These are phyloP conservation scores for Penicillium digitatum DNA, from an alignment of 2,329 filamentous ascomycete genomes.

Conservation along the genomic window DNA sequence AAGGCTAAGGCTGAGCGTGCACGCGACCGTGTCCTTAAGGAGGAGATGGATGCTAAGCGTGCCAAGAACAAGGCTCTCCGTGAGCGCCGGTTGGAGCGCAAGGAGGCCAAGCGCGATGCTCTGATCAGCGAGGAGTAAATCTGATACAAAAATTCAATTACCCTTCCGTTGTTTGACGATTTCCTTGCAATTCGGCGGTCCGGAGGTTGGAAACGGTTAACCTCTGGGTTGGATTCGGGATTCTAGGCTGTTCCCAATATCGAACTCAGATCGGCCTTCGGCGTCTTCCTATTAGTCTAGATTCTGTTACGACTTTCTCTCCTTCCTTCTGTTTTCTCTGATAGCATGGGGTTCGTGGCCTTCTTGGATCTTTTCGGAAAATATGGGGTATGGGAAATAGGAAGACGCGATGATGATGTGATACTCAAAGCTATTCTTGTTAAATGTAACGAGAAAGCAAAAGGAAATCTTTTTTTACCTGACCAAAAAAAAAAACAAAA, in stretches of 20 bases:
- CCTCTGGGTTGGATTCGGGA: slow-evolving; percentile 29
- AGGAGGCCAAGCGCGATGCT: slow-evolving; percentile 83
- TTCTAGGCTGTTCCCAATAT: slow-evolving; percentile 29
- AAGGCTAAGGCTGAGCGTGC: slow-evolving; percentile 99
- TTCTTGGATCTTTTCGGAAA: slow-evolving; percentile 17
- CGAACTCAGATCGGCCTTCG: slow-evolving; percentile 29
- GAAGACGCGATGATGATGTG: slow-evolving; percentile 30
- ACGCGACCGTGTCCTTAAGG: slow-evolving; percentile 92
- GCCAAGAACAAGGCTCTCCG: slow-evolving; percentile 99
- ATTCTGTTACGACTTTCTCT: slow-evolving; percentile 17
- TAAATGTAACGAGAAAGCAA: slow-evolving; percentile 27
- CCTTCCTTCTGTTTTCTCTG: slow-evolving; percentile 12
- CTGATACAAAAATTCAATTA: slow-evolving; percentile 21
- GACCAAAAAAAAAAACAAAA: slow-evolving; percentile 19
- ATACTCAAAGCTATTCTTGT: slow-evolving; percentile 31
- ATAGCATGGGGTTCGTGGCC: slow-evolving; percentile 19
- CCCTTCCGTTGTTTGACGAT: slow-evolving; percentile 30
- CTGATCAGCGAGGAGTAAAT: slow-evolving; percentile 64
- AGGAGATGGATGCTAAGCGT: slow-evolving; percentile 99
- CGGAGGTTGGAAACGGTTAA: slow-evolving; percentile 35
- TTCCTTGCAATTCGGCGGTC: slow-evolving; percentile 32
- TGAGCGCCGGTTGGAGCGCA: slow-evolving; percentile 95
- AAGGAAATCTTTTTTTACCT: slow-evolving; percentile 26
- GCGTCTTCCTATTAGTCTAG: slow-evolving; percentile 23
- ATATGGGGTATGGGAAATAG: slow-evolving; percentile 21